Conservation (phyloP, 225 moss, liverwort and hornwort species). For the Rhytidiadelphus loreus region DNA sequence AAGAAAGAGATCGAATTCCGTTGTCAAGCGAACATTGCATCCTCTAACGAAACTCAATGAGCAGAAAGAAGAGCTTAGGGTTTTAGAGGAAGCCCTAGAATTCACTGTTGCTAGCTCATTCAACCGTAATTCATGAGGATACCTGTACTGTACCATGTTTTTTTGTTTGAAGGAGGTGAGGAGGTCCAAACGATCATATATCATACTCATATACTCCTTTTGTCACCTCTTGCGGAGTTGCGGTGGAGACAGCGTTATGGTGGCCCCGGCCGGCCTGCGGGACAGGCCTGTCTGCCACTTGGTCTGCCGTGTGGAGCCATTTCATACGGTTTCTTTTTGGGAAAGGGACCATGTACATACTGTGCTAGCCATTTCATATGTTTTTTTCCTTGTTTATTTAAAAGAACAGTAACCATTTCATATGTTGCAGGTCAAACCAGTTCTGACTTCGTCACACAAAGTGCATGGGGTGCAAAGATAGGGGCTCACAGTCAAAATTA, state of each 20-base stretch:
- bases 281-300: background rate
- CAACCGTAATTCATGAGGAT: background rate
- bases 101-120: background rate
- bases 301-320: background rate
- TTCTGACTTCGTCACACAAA: conserved; percentile 2
- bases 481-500: background rate
- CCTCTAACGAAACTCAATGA: background rate
- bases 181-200: background rate
- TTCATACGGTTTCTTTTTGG: background rate
- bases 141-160: background rate
- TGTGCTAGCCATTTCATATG: background rate
- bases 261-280: background rate
- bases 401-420: background rate
- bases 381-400: rapidly evolving
- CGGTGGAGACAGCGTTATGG: background rate
- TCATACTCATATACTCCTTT: background rate
- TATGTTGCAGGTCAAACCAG: background rate
- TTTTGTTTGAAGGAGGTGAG: too few relatives aligned
- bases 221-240: background rate
- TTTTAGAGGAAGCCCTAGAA: background rate
- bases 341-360: background rate
- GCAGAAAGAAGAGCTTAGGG: background rate
- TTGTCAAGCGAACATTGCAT: background rate
- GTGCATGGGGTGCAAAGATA: background rate
- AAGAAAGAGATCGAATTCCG: too few relatives aligned